Base-by-base conservation (phyloP, 2,329 filamentous ascomycete species). In the Furcasterigmium furcatum region DNA sequence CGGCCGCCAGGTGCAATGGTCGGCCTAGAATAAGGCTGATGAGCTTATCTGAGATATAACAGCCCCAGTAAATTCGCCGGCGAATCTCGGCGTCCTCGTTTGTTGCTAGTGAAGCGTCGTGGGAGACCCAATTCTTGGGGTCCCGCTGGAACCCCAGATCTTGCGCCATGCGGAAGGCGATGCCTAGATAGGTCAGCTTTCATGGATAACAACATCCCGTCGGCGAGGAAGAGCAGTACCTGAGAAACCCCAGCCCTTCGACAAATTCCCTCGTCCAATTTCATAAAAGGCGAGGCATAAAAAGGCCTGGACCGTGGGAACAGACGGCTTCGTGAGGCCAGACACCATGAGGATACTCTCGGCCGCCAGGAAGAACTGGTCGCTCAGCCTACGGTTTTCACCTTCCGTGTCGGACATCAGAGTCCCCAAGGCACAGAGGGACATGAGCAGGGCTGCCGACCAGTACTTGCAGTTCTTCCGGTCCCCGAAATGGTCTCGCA, bases 151-250 rank as follows among this genome's bases (percentile, higher is more conserved):
- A 55, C 2, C 58, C 59, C 5, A 62, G 27, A 30, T 61, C 58
- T 39, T 61, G 55, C 1, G 54, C 59, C 50, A 61, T 60, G 2
- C 58, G 56, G 36, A 62, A 61, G 4, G 59, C 59, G 14, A 61
- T 59, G 5, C 59, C n/a, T n/a, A n/a, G n/a, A n/a, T n/a, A n/a
- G n/a, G n/a, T n/a, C 57, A n/a, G n/a, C n/a, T 59, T 8, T 18
- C 1, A 19, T 32, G 5, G 18, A 4, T 4, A 10, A 1, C 3
- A 30, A 13, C 29, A 36, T 36, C 7, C 18, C 10, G 16, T 6
- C 43, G 19, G 29, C 60, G 57, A n/a, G n/a, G n/a, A n/a, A n/a
- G n/a, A n/a, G n/a, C n/a, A n/a, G n/a, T n/a, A n/a, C n/a, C 59
- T 9, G 58, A 60, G 13, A 57, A 56, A 0, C 46, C 50, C 58